Evolutionary conservation across 306 rosid genomes (phyloP), one percentile per base, ranked within the genome.

Genomic region (Castanopsis chinensis): DNA sequence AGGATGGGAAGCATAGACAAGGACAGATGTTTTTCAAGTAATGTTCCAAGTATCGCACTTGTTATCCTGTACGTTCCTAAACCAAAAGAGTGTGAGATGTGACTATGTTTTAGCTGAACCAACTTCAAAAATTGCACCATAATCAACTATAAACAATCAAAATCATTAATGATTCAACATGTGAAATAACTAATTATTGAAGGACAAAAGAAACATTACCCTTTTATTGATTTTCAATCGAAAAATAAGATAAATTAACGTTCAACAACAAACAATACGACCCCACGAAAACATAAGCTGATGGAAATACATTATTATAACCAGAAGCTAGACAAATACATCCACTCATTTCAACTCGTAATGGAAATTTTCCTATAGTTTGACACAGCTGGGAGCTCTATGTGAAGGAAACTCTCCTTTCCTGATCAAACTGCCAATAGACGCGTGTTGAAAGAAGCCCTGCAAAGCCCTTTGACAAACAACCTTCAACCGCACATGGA

Each of bases 401-500:
- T 67, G 81, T 83, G 76, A 88, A 84, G 72, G 91, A 89, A 88
- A 83, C 77, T 81, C 92, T 85, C 65, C 85, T 89, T 17, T 89
- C 89, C 70, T 82, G 85, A 81, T 91, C 86, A 78, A 86, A 83
- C 68, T 86, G 88, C 83, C 84, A 79, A 86, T 72, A 79, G 11
- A 92, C 81, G 37, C 87, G 81, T 12, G 91, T 79, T 27, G 98
- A 83, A 57, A 96, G 89, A 76, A 96, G 86, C 72, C 96, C 93
- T 4, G 97, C 99, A 80, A 93, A 85, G 35, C 98, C 99, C 89
- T 93, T 84, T 19, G 93, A 88, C 35, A 96, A 81, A 78, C 90
- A 90, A 57, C 97, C 93, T 89, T 93, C 99, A 84, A 93, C 94
- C 20, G 98, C 90, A 84, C 99, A 93, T 9, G 86, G 89, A 76